phyloP scores from a whole-genome alignment of 257 asterid species.

The Solanum chmielewskii region DNA sequence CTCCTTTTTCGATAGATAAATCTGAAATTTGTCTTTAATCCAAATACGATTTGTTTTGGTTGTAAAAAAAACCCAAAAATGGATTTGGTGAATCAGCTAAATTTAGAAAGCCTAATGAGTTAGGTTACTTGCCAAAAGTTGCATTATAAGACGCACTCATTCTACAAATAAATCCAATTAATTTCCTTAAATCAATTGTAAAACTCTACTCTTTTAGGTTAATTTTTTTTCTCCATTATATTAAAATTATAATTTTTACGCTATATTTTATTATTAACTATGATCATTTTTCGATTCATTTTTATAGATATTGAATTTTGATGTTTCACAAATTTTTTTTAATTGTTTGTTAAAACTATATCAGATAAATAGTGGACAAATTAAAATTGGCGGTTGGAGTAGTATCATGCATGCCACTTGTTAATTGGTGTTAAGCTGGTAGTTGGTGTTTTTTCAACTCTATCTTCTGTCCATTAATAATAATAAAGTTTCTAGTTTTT shows the following conservation, averaged over 20 bases:
- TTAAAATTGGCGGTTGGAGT: not conserved
- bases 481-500: not conserved
- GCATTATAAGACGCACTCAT: not conserved
- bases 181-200: too few relatives aligned
- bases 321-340: too few relatives aligned
- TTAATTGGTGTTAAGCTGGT: not conserved
- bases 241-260: too few relatives aligned
- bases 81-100: not conserved
- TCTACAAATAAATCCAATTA: too few relatives aligned
- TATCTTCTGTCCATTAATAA: not conserved
- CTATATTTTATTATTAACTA: too few relatives aligned
- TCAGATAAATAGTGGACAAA: too few relatives aligned
- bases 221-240: too few relatives aligned
- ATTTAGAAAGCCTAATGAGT: not conserved
- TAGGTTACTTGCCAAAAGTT: not conserved
- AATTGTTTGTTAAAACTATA: too few relatives aligned
- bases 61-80: not conserved
- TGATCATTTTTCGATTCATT: too few relatives aligned
- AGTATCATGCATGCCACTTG: not conserved
- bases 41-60: not conserved
- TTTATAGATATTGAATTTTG: too few relatives aligned
- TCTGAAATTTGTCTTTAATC: not conserved
- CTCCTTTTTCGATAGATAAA: not conserved
- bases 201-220: too few relatives aligned
- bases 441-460: not conserved